These are phyloP conservation scores for Liriodendron chinense DNA, from an alignment of 164 flowering plant species.

Conservation along the genomic window DNA sequence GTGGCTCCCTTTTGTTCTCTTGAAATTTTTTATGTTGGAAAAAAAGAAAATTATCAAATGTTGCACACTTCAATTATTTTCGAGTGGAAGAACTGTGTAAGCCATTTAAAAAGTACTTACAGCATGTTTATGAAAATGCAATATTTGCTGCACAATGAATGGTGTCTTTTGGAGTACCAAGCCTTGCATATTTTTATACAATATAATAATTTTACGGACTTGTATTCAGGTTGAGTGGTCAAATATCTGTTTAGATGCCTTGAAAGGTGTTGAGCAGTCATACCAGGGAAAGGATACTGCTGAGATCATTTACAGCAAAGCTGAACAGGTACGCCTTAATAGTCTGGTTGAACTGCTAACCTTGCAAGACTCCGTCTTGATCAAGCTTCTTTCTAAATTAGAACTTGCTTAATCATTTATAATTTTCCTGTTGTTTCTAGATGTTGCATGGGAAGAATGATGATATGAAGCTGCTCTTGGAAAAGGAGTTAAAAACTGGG, in stretches of 20 bases:
- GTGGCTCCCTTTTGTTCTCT: constrained; percentile 2
- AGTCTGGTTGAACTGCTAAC: constrained; percentile 2
- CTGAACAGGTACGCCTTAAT: constrained; percentile 48
- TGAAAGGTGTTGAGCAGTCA: constrained; percentile 53
- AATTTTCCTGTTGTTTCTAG: constrained; percentile 25
- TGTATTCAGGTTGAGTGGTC: constrained; percentile 78
- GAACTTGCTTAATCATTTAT: neutral
- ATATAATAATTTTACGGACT: neutral
- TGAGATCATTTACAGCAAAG: constrained; percentile 60
- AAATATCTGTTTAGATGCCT: constrained; percentile 51
- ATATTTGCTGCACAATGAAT: no score
- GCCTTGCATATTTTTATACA: neutral
- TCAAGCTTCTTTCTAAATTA: neutral
- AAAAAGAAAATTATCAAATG: no score
- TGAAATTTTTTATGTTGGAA: neutral
- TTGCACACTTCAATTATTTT: no score
- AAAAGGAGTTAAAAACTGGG: constrained; percentile 69
- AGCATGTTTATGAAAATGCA: no score
- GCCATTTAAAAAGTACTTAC: no score
- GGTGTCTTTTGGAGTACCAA: constrained; percentile 1
- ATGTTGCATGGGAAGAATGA: constrained; percentile 65
- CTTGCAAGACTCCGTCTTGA: neutral
- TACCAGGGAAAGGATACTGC: constrained; percentile 63
- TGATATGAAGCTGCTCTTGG: constrained; percentile 60
- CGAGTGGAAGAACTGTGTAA: no score